phyloP scores from a whole-genome alignment of 331 rosid species.

The Prunus yedoensis region DNA sequence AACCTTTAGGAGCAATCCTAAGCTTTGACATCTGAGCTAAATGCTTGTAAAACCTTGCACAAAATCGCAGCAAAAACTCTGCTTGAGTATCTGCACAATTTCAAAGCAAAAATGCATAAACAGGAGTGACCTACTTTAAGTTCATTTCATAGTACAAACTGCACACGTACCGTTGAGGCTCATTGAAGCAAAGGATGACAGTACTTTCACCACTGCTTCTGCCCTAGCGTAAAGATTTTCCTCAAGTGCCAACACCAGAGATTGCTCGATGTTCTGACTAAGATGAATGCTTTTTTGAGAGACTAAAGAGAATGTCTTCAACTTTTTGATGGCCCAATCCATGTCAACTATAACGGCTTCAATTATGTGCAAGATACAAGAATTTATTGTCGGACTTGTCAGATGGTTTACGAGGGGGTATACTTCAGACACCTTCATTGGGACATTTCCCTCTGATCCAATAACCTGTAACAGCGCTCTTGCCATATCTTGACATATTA shows the following conservation, averaged over 20 bases:
- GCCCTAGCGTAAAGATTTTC: slow-evolving; percentile 37
- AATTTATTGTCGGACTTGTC: slow-evolving; percentile 20
- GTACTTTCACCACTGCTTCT: slow-evolving; percentile 39
- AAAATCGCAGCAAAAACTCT: slow-evolving; percentile 34
- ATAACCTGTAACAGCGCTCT: slow-evolving; percentile 32
- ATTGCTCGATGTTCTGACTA: slow-evolving; percentile 21
- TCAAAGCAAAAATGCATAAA: slow-evolving; percentile 2
- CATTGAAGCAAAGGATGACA: slow-evolving; percentile 37
- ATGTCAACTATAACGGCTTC: slow-evolving; percentile 33
- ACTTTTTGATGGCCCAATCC: slow-evolving; percentile 40
- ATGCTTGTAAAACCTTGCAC: slow-evolving; percentile 40
- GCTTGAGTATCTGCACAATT: slow-evolving; percentile 39
- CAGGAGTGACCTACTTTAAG: neutral
- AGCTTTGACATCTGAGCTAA: slow-evolving; percentile 44
- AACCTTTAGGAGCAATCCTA: slow-evolving; percentile 41
- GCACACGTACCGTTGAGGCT: slow-evolving; percentile 29
- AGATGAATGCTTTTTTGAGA: slow-evolving; percentile 11
- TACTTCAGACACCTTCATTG: slow-evolving; percentile 28
- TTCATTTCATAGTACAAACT: neutral
- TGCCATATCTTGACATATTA: slow-evolving; percentile 32
- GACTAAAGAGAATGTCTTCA: slow-evolving; percentile 24
- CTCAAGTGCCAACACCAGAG: slow-evolving; percentile 31
- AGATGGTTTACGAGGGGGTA: slow-evolving; percentile 33
- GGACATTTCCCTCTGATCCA: slow-evolving; percentile 30
- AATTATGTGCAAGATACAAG: slow-evolving; percentile 32